Base-by-base conservation (phyloP, 2,329 filamentous ascomycete genomes). In the Aspergillus sp. region DNA sequence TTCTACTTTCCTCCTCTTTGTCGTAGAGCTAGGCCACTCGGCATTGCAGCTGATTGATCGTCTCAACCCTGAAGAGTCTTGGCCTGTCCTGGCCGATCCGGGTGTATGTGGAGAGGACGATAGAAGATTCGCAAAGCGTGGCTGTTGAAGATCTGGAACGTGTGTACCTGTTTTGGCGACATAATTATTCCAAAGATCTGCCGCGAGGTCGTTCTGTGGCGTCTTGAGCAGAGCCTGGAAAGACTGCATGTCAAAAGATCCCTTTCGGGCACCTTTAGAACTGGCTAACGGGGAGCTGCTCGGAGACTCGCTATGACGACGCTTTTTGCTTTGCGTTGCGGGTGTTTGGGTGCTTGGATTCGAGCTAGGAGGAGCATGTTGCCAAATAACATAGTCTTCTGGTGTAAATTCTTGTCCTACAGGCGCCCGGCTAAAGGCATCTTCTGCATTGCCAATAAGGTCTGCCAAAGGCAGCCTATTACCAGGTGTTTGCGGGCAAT, bases 111-210 rank as follows among this genome's bases (percentile, higher is more conserved):
- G 91, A 4, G 87, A 90, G 0, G 88, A 90, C 2, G 87, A 81
- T 77, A 89, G 85, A 25, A 91, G 77, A 55, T 89, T 84, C 49
- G 85, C 83, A 23, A 90, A 77, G 15, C 82, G 77, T 40, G 84
- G 84, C 64, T 85, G 86, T 43, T 70, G 71, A 44, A 81, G 72
- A 19, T 83, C 82, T 1, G 76, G 71, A 45, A 74, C 73, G 60
- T 80, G 73, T 14, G 78, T 70, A 53, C 75, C 73, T 61, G 81
- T 77, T 67, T 80, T 76, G 54, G 85, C 74, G 39, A 88, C 84
- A 69, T 90, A 91, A 52, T 88, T 86, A 65, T 89, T 90, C 90
- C 90, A 93, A 2, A 93, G 75, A 62, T 93, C 89, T 33, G 88
- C 75, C 2, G 88, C 89, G 39, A 90, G 88, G 66, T 93, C 89